Percentiles rank a stretch among this genome's conserved stretches.
These are phyloP conservation scores for Perilla frutescens DNA, from an alignment of 257 asterid species.

Conservation along the genomic window DNA sequence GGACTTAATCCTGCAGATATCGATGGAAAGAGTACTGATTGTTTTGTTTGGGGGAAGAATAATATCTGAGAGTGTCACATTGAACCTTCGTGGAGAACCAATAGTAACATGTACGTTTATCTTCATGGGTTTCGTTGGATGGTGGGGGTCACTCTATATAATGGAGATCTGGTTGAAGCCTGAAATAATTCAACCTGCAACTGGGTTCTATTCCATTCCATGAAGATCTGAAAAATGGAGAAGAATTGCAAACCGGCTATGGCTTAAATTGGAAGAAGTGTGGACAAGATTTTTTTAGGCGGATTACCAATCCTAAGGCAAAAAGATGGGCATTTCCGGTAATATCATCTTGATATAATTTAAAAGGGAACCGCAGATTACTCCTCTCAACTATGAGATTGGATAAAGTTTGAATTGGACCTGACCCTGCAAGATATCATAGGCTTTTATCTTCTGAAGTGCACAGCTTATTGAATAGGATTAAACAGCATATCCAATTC, in stretches of 20 bases:
- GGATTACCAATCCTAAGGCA: neutral
- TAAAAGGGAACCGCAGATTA: too few species aligned
- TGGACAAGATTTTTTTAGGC: neutral
- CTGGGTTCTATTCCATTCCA: neutral
- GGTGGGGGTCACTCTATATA: neutral
- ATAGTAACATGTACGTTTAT: neutral
- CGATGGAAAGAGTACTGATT: too few species aligned
- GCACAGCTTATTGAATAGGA: neutral
- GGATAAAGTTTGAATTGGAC: constrained; percentile 8
- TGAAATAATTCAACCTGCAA: neutral
- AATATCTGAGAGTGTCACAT: neutral
- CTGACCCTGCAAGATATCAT: neutral
- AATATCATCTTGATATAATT: neutral
- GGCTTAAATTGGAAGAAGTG: neutral
- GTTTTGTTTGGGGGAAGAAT: neutral
- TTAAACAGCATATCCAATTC: neutral
- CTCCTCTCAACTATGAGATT: too few species aligned
- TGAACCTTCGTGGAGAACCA: neutral
- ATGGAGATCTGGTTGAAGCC: neutral
- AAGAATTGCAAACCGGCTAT: neutral
- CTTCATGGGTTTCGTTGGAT: neutral
- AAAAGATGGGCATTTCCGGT: neutral
- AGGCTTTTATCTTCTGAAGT: neutral
- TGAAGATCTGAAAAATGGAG: neutral
- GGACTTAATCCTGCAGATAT: too few species aligned